Conservation (phyloP, 148 eudicot species). For the Chenopodium suecicum region DNA sequence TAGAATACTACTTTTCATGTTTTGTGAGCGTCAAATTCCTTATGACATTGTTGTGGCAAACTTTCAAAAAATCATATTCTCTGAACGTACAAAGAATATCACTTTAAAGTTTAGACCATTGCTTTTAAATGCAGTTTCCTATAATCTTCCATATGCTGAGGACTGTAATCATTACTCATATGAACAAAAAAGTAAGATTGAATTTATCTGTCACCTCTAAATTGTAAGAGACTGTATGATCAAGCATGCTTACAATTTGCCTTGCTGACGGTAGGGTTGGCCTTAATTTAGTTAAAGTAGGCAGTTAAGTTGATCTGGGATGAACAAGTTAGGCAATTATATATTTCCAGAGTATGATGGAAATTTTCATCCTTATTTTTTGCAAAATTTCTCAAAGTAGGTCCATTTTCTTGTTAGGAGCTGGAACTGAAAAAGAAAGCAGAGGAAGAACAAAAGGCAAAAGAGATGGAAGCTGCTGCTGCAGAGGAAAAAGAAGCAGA, state of each 20-base stretch:
- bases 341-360: too few species aligned
- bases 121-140: too few species aligned
- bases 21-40: neutral
- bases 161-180: neutral
- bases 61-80: neutral
- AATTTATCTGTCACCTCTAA: neutral
- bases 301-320: neutral
- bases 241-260: neutral
- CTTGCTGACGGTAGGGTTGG: neutral
- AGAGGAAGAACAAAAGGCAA: slow-evolving; percentile 62
- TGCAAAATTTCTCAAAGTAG: neutral
- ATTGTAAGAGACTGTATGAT: neutral
- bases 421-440: slow-evolving; percentile 65
- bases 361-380: neutral
- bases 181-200: neutral
- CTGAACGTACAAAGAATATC: neutral
- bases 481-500: slow-evolving; percentile 39
- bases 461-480: slow-evolving; percentile 51
- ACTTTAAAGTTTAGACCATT: neutral
- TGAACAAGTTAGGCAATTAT: neutral
- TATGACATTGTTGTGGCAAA: neutral
- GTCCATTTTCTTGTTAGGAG: slow-evolving; percentile 41
- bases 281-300: neutral
- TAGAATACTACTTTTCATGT: neutral
- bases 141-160: neutral